Evolutionary conservation across 2,329 filamentous ascomycete species (phyloP).

Genomic region (Fusarium secorum): DNA sequence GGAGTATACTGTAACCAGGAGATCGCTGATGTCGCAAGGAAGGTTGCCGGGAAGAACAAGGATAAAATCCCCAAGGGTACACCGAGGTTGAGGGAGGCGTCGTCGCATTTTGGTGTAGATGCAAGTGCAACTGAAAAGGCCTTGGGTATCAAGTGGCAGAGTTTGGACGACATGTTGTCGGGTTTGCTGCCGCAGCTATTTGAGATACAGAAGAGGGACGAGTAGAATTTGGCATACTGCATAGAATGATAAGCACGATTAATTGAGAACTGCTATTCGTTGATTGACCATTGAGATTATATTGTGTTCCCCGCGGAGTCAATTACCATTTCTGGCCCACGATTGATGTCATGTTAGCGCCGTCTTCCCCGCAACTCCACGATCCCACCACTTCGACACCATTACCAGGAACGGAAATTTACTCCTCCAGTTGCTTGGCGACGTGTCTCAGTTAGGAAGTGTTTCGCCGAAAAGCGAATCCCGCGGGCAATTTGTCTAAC

Average conservation of each 20-base stretch:
- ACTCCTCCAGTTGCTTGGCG: background rate
- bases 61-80: background rate
- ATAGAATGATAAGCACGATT: background rate
- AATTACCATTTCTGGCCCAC: background rate
- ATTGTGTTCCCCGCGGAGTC: background rate
- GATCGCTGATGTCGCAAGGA: background rate
- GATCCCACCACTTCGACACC: background rate
- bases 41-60: background rate
- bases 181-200: background rate
- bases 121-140: background rate
- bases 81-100: background rate
- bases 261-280: too few relatives aligned
- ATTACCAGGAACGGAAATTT: background rate
- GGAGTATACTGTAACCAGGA: conserved; percentile 8
- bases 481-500: background rate
- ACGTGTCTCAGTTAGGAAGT: background rate
- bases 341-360: background rate
- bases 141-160: background rate
- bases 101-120: background rate
- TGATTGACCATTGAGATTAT: background rate
- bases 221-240: background rate
- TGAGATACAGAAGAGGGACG: background rate
- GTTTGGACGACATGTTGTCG: background rate
- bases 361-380: background rate
- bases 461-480: background rate